Conservation (phyloP, 2,329 filamentous ascomycete species). For the Cercospora beticola region DNA sequence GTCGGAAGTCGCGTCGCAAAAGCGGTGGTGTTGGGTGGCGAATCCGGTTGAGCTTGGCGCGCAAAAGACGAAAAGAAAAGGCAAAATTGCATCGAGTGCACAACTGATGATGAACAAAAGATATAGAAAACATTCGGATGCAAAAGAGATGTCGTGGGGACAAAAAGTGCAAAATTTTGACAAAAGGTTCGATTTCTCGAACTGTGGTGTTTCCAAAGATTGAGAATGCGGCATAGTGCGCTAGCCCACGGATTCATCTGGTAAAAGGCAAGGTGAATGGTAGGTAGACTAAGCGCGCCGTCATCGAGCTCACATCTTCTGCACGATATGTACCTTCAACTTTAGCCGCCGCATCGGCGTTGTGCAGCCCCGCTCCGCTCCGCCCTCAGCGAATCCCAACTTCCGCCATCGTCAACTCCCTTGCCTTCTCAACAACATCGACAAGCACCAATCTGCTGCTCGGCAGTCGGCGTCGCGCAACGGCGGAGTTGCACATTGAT, state of each 20-base stretch:
- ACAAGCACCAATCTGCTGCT: too few species aligned
- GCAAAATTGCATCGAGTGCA: neutral
- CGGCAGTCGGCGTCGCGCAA: too few species aligned
- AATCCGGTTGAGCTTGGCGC: neutral
- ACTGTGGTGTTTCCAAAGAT: slow-evolving; percentile 28
- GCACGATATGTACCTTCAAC: too few species aligned
- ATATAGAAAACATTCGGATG: neutral
- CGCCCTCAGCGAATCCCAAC: too few species aligned
- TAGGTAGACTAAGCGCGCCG: slow-evolving; percentile 36
- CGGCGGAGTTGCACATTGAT: too few species aligned
- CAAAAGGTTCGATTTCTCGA: slow-evolving; percentile 22
- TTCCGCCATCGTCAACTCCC: too few species aligned
- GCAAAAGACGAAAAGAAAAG: neutral
- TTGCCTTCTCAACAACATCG: too few species aligned
- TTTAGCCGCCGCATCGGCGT: too few species aligned
- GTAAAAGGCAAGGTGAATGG: slow-evolving; percentile 40
- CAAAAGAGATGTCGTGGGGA: too few species aligned
- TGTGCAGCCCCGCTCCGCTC: too few species aligned
- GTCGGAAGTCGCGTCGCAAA: neutral
- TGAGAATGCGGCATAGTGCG: slow-evolving; percentile 33
- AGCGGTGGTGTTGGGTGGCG: neutral
- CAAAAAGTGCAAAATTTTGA: neutral
- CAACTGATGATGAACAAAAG: neutral
- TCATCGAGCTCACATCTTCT: neutral
- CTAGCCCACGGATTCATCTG: slow-evolving; percentile 38